Evolutionary conservation across 177 flowering plant genomes (phyloP).

Genomic region (Vitis hybrid): DNA sequence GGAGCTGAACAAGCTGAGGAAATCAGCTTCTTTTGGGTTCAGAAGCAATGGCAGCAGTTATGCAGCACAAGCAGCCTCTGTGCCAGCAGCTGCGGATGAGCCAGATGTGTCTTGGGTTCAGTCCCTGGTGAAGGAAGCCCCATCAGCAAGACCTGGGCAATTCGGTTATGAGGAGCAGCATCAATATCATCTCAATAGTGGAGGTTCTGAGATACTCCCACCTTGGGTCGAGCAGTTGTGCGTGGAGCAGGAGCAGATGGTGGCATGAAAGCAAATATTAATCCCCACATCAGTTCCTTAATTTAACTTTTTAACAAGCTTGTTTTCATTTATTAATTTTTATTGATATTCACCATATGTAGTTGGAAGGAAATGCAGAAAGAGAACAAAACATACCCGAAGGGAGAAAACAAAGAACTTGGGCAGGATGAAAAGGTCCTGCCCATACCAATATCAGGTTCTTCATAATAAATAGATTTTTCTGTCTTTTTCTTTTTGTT

Average conservation of each 20-base stretch:
- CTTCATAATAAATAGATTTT: neutral
- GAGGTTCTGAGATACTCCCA: slow-evolving; percentile 27
- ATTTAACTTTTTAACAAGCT: slow-evolving; percentile 3
- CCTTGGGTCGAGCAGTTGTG: slow-evolving; percentile 53
- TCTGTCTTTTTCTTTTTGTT: neutral
- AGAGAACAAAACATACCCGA: neutral
- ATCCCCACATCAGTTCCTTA: neutral
- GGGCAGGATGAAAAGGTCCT: slow-evolving; percentile 16
- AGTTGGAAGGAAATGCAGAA: slow-evolving; percentile 3
- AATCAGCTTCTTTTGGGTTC: slow-evolving; percentile 64
- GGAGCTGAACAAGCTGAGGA: slow-evolving; percentile 55
- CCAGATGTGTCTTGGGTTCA: slow-evolving; percentile 56
- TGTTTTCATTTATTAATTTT: slow-evolving; percentile 18
- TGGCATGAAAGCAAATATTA: slow-evolving; percentile 26
- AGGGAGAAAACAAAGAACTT: slow-evolving; percentile 1
- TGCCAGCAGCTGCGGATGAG: slow-evolving; percentile 15
- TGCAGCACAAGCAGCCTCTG: slow-evolving; percentile 5
- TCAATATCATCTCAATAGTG: slow-evolving; percentile 30
- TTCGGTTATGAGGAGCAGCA: slow-evolving; percentile 24
- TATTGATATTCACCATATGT: slow-evolving; percentile 8
- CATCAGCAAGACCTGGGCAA: slow-evolving; percentile 17
- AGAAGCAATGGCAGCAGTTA: slow-evolving; percentile 17
- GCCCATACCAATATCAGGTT: slow-evolving; percentile 9
- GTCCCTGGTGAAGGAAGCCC: slow-evolving; percentile 40
- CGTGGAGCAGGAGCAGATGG: slow-evolving; percentile 53